Base-by-base conservation (phyloP, 306 rosid species). In the Cucumis sativus region DNA sequence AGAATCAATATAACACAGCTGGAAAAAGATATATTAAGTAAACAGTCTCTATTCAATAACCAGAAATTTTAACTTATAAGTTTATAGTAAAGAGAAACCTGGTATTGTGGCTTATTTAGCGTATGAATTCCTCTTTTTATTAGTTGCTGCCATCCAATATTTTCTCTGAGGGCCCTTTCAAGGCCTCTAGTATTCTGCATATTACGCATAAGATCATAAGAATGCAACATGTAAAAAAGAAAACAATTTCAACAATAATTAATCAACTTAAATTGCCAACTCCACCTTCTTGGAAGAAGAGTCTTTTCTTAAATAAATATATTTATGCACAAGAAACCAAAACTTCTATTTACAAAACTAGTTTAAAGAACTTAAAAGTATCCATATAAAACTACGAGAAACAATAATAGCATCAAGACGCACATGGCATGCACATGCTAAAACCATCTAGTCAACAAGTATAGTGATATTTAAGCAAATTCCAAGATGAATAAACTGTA, bases 1-100 rank as follows among this genome's bases (percentile, higher is more conserved):
- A 58, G 90, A 86, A 80, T 91, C 96, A 83, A 93, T 86, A 80
- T 84, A 91, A 75, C 97, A 91, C 85, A 91, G 75, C 92, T 90
- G 94, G 82, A 88, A 86, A 71, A 78, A 59, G 82, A 66, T 15
- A 59, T n/a, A 40, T 18, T 39, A 60, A 43, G 11, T 60, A 71
- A 8, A 49, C 16, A 49, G 76, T 60, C 57, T 21, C 40, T 21
- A 21, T 13, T 20, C 23, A 59, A 76, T n/a, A 41, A 59, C 41
- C 56, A 20, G 58, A 75, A 66, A 62, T 37, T 28, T 8, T 49
- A 47, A 18, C 40, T 64, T 45, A 54, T 61, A 74, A 81, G 56
- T 63, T 72, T 55, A 8, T 65, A 18, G 11, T 63, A 33, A 67
- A 76, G 43, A 60, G 78, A 74, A 78, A 91, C 98, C 96, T 90